phyloP scores from a whole-genome alignment of 108 stramenopile genomes.

The Cyclotella cryptica region DNA sequence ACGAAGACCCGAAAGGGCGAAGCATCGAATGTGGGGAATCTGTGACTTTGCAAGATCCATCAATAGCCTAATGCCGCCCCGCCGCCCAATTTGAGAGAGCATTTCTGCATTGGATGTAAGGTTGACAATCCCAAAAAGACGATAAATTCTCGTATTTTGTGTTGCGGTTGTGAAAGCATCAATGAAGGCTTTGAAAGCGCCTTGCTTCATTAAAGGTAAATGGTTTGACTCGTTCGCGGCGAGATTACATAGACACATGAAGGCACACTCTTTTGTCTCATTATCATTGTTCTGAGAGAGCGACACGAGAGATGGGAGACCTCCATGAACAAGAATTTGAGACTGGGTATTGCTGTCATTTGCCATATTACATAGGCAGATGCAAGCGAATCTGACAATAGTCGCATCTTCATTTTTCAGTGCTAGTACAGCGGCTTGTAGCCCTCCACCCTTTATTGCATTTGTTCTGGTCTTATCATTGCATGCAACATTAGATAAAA shows the following conservation, averaged over 20 bases:
- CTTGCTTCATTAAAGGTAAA: conserved; percentile 45
- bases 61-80: conserved; percentile 63
- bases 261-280: conserved; percentile 42
- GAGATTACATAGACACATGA: conserved; percentile 75
- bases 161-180: conserved; percentile 33
- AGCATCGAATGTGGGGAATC: conserved; percentile 63
- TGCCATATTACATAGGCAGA: conserved; percentile 83
- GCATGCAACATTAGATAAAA: conserved; percentile 69
- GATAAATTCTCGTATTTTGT: conserved; percentile 51
- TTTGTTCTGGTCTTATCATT: conserved; percentile 67
- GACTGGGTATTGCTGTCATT: conserved; percentile 67
- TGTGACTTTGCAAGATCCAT: conserved; percentile 56
- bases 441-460: conserved; percentile 68
- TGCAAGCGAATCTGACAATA: conserved; percentile 63
- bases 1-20: conserved; percentile 73
- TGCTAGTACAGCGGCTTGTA: conserved; percentile 72
- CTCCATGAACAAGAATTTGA: conserved; percentile 81
- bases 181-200: conserved; percentile 53
- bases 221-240: conserved; percentile 77
- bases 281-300: conserved; percentile 50
- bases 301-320: conserved; percentile 44
- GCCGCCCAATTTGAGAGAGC: conserved; percentile 59
- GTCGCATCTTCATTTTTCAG: conserved; percentile 67
- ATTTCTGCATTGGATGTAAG: conserved; percentile 67
- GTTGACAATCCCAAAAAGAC: conserved; percentile 76